A percentile compares a stretch with the other conserved stretches of the same genome.
Evolutionary conservation across 2,329 filamentous ascomycete genomes (phyloP).

Genomic region (Trichothecium sympodiale): DNA sequence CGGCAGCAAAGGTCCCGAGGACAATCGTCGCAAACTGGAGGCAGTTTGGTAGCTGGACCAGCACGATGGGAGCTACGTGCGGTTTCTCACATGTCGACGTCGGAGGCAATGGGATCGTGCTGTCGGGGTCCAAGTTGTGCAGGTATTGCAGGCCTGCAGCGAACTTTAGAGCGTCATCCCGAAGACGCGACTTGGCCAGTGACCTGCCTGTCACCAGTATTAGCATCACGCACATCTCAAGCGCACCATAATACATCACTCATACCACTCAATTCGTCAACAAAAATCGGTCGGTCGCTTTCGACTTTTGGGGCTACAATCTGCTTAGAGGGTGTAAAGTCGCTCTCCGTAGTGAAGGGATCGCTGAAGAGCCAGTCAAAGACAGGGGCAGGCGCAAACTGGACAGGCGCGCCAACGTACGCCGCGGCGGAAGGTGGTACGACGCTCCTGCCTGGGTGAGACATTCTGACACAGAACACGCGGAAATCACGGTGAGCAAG

Average conservation of each 20-base stretch:
- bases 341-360: conserved; percentile 20
- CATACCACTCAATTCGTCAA: conserved; percentile 27
- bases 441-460: too few species aligned
- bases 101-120: conserved; percentile 21
- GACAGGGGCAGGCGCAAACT: conserved; percentile 11
- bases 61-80: conserved; percentile 27
- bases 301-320: conserved; percentile 17
- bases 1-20: conserved; percentile 26
- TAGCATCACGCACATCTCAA: too few species aligned
- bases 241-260: too few species aligned
- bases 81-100: conserved; percentile 25
- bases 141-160: conserved; percentile 22
- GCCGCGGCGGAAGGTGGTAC: background rate
- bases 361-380: conserved; percentile 26
- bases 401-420: background rate
- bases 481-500: too few species aligned
- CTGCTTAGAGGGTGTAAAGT: conserved; percentile 16
- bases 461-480: too few species aligned
- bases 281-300: conserved; percentile 22
- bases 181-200: conserved; percentile 22
- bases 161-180: conserved; percentile 22
- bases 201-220: conserved; percentile 18
- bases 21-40: conserved; percentile 24
- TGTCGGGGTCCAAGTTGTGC: conserved; percentile 20
- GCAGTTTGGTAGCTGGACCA: conserved; percentile 30